phyloP scores from a whole-genome alignment of 129 eudicot species.

The Helianthus annuus region DNA sequence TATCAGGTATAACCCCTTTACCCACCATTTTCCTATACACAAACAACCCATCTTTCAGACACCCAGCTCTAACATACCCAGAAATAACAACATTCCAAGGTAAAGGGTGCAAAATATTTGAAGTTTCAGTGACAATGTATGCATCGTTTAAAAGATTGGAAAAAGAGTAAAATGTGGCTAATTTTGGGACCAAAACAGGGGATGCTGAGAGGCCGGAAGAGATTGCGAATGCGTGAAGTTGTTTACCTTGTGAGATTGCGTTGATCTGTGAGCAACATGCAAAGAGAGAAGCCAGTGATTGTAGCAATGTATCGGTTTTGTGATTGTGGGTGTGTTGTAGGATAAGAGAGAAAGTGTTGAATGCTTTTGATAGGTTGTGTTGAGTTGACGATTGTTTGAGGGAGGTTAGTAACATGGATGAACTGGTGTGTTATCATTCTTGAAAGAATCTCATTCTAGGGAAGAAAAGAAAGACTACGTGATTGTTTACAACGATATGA shows the following conservation, averaged over 20 bases:
- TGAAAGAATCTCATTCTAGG: too few species aligned
- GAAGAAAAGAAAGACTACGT: too few species aligned
- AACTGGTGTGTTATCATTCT: background rate
- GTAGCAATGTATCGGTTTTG: conserved; percentile 27
- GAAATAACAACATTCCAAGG: conserved; percentile 65
- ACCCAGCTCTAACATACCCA: conserved; percentile 51
- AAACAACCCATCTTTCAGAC: conserved; percentile 40
- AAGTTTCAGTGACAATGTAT: conserved; percentile 29
- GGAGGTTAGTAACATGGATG: conserved; percentile 43
- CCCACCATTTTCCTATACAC: conserved; percentile 46
- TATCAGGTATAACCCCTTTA: conserved; percentile 51
- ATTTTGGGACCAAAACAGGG: conserved; percentile 46
- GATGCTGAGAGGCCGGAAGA: conserved; percentile 41
- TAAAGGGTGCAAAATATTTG: conserved; percentile 42
- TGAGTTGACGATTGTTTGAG: conserved; percentile 43
- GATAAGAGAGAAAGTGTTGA: conserved; percentile 34
- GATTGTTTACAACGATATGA: too few species aligned
- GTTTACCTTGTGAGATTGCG: conserved; percentile 51
- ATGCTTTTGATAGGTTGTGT: conserved; percentile 49
- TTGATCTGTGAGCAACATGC: conserved; percentile 41
- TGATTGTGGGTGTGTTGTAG: conserved; percentile 29
- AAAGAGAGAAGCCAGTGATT: conserved; percentile 47
- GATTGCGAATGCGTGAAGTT: conserved; percentile 41
- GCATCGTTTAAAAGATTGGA: conserved; percentile 45
- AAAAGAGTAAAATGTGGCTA: conserved; percentile 47